These are phyloP conservation scores for Stagonosporopsis chrysanthemi DNA, from an alignment of 2,329 filamentous ascomycete species.

Conservation along the genomic window DNA sequence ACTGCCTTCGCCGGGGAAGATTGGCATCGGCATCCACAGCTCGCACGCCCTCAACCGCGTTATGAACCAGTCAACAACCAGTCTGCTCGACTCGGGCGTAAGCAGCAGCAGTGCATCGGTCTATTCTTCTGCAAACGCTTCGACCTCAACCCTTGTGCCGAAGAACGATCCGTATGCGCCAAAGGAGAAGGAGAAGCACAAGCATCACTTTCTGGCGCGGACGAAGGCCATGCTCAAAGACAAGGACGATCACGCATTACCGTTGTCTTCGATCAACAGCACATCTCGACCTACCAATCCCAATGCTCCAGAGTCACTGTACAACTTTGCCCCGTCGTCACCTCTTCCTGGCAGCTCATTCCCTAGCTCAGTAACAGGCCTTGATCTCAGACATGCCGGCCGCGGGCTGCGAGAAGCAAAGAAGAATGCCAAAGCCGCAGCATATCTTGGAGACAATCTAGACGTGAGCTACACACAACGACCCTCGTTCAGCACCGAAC, in stretches of 20 bases:
- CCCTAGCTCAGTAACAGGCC: constrained; percentile 80
- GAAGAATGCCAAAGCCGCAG: constrained; percentile 60
- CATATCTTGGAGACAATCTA: constrained; percentile 44
- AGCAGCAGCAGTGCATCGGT: constrained; percentile 68
- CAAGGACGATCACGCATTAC: constrained; percentile 73
- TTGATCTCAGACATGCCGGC: constrained; percentile 80
- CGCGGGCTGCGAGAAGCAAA: constrained; percentile 78
- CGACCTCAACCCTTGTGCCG: constrained; percentile 77
- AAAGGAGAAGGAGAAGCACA: constrained; percentile 75
- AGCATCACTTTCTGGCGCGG: constrained; percentile 79
- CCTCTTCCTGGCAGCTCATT: constrained; percentile 74
- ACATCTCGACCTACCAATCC: constrained; percentile 80
- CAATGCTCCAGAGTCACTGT: constrained; percentile 75
- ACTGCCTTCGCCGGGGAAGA: constrained; percentile 70
- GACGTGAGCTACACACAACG: constrained; percentile 47
- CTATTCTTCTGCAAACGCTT: constrained; percentile 78
- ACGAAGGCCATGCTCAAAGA: constrained; percentile 79
- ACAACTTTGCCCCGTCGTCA: constrained; percentile 79
- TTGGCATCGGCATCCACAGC: constrained; percentile 70
- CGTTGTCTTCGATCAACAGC: constrained; percentile 77
- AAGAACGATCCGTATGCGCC: constrained; percentile 50
- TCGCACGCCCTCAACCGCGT: constrained; percentile 69
- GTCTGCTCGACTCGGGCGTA: constrained; percentile 66
- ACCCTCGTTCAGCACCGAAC: constrained; percentile 49
- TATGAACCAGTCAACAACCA: constrained; percentile 74